A percentile compares a stretch with the other conserved stretches of the same genome.
These are phyloP conservation scores for Pseudogymnoascus pannorum DNA, from an alignment of 2,329 filamentous ascomycete genomes.

Conservation along the genomic window DNA sequence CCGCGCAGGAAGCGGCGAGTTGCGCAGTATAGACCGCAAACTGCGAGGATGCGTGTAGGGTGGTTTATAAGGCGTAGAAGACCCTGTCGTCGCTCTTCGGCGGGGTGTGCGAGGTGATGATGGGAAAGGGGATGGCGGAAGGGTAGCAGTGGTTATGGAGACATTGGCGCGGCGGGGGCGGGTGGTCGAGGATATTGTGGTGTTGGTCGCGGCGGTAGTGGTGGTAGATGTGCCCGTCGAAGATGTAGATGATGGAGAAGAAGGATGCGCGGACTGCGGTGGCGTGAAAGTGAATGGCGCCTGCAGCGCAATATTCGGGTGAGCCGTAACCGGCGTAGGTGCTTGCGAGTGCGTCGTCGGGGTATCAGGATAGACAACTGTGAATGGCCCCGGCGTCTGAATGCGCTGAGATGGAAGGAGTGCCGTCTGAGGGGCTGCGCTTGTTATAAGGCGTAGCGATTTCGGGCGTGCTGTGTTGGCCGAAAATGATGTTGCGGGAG, in stretches of 20 bases:
- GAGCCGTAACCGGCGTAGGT: conserved; percentile 18
- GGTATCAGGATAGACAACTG: conserved; percentile 27
- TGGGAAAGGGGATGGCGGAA: conserved; percentile 17
- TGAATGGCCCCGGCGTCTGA: conserved; percentile 27
- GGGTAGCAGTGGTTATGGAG: neutral
- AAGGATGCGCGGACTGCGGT: conserved; percentile 27
- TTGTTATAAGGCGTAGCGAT: conserved; percentile 23
- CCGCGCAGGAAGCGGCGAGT: conserved; percentile 53
- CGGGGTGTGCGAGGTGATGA: conserved; percentile 33
- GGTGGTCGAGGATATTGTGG: neutral
- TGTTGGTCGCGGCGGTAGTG: conserved; percentile 15
- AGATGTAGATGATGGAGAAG: conserved; percentile 17
- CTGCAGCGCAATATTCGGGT: conserved; percentile 14
- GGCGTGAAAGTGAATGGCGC: conserved; percentile 27
- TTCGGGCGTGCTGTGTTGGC: conserved; percentile 37
- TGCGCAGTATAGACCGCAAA: conserved; percentile 58
- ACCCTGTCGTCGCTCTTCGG: conserved; percentile 31
- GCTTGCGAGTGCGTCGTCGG: conserved; percentile 25
- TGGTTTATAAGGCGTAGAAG: conserved; percentile 22
- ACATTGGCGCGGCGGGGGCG: neutral
- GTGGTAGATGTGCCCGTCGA: conserved; percentile 25
- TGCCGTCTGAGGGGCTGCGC: conserved; percentile 25
- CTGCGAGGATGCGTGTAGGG: conserved; percentile 53
- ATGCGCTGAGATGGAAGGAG: conserved; percentile 25
- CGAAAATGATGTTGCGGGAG: conserved; percentile 34